phyloP scores from a whole-genome alignment of 169 alveolate species.

The Plasmodium ovale region DNA sequence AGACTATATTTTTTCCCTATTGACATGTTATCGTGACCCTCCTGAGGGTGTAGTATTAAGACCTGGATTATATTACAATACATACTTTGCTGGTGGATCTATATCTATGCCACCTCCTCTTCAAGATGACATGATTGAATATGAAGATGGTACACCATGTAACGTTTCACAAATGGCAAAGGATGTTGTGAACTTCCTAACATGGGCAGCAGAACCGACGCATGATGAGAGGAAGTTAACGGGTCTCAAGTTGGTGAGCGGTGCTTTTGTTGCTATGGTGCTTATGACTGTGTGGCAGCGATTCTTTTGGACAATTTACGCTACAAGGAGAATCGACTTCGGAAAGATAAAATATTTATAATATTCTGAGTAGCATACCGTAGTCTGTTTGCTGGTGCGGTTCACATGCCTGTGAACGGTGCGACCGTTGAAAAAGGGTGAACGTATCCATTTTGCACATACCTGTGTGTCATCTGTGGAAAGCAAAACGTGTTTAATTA shows the following conservation, averaged over 20 bases:
- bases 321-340: conserved; percentile 90
- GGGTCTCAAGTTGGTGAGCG: conserved; percentile 85
- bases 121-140: conserved; percentile 97
- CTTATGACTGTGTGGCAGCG: conserved; percentile 90
- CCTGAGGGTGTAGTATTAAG: conserved; percentile 97
- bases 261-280: conserved; percentile 86
- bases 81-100: conserved; percentile 96
- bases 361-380: too few species aligned
- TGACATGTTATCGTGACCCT: conserved; percentile 96
- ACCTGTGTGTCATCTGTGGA: too few species aligned
- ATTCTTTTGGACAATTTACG: conserved; percentile 88
- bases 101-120: conserved; percentile 98
- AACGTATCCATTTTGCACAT: too few species aligned
- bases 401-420: too few species aligned
- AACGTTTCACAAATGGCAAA: conserved; percentile 97
- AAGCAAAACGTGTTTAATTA: too few species aligned
- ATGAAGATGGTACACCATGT: conserved; percentile 97
- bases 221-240: conserved; percentile 90
- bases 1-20: conserved; percentile 93
- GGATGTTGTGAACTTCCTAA: conserved; percentile 89
- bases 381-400: too few species aligned
- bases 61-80: conserved; percentile 95
- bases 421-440: too few species aligned
- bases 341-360: conserved; percentile 85
- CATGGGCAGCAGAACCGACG: conserved; percentile 92